Percentiles rank a stretch among this genome's conserved stretches.
Evolutionary conservation across 805 yeast genomes (phyloP).

Genomic region (Isabelozyma pseudorhagii): DNA sequence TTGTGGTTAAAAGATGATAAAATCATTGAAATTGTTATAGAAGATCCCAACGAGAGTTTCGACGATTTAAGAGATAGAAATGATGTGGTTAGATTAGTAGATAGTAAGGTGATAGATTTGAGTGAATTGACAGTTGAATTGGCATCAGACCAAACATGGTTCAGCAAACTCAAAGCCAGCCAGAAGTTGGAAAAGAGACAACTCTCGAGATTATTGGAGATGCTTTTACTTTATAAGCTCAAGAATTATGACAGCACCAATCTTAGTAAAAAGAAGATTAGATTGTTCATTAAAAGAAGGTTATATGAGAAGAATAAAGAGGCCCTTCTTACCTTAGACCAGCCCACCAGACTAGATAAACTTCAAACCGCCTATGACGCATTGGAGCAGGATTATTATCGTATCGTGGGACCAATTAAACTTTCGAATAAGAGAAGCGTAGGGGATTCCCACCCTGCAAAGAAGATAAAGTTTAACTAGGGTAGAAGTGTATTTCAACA

Average conservation of each 20-base stretch:
- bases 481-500: no score
- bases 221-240: slow-evolving; percentile 53
- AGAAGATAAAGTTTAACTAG: not conserved
- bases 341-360: slow-evolving; percentile 62
- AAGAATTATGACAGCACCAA: slow-evolving; percentile 17
- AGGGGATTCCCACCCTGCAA: not conserved
- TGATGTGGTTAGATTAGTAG: slow-evolving; percentile 48
- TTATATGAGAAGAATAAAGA: slow-evolving; percentile 78
- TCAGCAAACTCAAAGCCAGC: slow-evolving; percentile 28
- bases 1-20: slow-evolving; percentile 51
- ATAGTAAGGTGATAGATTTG: slow-evolving; percentile 14
- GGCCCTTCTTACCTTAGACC: slow-evolving; percentile 64
- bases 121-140: slow-evolving; percentile 17
- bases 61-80: slow-evolving; percentile 86
- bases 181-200: slow-evolving; percentile 76
- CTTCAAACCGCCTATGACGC: slow-evolving; percentile 71
- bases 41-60: slow-evolving; percentile 91
- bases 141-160: slow-evolving; percentile 33
- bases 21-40: slow-evolving; percentile 77
- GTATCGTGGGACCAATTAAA: slow-evolving; percentile 45
- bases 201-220: slow-evolving; percentile 71
- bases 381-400: slow-evolving; percentile 65
- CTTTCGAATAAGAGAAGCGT: slow-evolving; percentile 14
- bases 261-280: slow-evolving; percentile 34
- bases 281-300: slow-evolving; percentile 70